Evolutionary conservation across 1,284 basidiomycete genomes (phyloP).

Genomic region (Mycena sp.): DNA sequence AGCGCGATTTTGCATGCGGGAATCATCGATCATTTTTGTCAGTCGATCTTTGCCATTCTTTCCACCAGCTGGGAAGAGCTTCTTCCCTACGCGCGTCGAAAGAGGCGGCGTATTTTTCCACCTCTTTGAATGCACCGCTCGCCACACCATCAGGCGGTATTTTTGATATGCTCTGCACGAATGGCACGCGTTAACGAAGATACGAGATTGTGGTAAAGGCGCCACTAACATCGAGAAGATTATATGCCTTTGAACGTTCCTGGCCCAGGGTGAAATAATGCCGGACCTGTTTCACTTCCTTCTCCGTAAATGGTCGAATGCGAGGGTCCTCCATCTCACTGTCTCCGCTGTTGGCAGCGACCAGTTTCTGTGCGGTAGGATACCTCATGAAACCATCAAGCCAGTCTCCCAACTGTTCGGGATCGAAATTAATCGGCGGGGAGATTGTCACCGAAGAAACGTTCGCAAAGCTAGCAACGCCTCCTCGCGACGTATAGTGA

Average conservation of each 20-base stretch:
- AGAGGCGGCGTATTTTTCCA: constrained; percentile 18
- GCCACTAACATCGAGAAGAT: constrained; percentile 5
- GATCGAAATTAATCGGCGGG: too few relatives aligned
- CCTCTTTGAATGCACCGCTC: not conserved
- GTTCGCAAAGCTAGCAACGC: not conserved
- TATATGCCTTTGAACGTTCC: constrained; percentile 7
- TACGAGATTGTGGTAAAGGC: not conserved
- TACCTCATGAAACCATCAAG: constrained; percentile 3
- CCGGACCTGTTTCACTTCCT: constrained; percentile 16
- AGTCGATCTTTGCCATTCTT: constrained; percentile 38
- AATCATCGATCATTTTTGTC: not conserved
- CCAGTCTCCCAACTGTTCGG: too few relatives aligned
- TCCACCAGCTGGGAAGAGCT: constrained; percentile 47
- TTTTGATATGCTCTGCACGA: not conserved
- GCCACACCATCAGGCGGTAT: not conserved
- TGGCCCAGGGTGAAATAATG: not conserved
- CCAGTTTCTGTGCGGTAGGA: not conserved
- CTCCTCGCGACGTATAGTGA: not conserved
- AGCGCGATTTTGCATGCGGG: not conserved
- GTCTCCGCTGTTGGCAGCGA: not conserved
- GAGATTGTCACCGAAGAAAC: too few relatives aligned
- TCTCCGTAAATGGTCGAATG: constrained; percentile 19
- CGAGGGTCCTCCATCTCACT: constrained; percentile 23
- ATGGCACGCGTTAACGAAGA: not conserved
- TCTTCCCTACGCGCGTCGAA: constrained; percentile 34